Percentiles rank a stretch among this genome's conserved stretches.
These are phyloP conservation scores for Podospora pseudocomata DNA, from an alignment of 495 filamentous ascomycete genomes.

Conservation along the genomic window DNA sequence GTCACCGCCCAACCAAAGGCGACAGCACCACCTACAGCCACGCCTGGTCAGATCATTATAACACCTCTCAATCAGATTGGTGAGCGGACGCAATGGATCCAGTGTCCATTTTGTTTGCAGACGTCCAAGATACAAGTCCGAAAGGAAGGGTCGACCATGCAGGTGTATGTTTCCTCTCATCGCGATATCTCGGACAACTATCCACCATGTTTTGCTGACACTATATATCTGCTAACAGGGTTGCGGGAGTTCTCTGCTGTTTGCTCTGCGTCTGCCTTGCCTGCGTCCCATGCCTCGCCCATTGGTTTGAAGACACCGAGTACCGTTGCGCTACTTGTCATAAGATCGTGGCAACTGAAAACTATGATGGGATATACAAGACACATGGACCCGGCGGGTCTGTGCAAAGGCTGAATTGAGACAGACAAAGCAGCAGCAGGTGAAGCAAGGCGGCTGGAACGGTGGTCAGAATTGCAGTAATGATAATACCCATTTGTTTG, in stretches of 20 bases:
- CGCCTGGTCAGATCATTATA: conserved; percentile 12
- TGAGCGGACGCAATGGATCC: conserved; percentile 25
- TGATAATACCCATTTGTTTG: background rate
- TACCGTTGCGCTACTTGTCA: conserved; percentile 31
- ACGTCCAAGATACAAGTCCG: conserved; percentile 19
- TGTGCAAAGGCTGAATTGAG: conserved; percentile 10
- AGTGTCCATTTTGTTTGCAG: conserved; percentile 34
- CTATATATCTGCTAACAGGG: conserved; percentile 10
- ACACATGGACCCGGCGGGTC: conserved; percentile 16
- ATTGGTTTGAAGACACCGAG: conserved; percentile 35
- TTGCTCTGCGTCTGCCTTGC: conserved; percentile 32
- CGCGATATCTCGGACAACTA: background rate
- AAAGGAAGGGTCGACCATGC: conserved; percentile 30
- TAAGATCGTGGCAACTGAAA: conserved; percentile 25
- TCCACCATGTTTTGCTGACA: background rate
- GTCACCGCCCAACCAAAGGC: background rate
- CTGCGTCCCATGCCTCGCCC: conserved; percentile 31
- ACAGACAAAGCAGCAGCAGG: background rate
- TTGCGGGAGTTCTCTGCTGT: conserved; percentile 31
- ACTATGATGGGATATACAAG: conserved; percentile 20
- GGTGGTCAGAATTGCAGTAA: background rate
- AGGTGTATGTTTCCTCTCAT: conserved; percentile 23
- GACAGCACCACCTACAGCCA: conserved; percentile 4
- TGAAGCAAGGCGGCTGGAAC: background rate
- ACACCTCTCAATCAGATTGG: conserved; percentile 29